Base-by-base conservation (phyloP, 2,329 filamentous ascomycete species). In the Trichoderma citrinoviride region DNA sequence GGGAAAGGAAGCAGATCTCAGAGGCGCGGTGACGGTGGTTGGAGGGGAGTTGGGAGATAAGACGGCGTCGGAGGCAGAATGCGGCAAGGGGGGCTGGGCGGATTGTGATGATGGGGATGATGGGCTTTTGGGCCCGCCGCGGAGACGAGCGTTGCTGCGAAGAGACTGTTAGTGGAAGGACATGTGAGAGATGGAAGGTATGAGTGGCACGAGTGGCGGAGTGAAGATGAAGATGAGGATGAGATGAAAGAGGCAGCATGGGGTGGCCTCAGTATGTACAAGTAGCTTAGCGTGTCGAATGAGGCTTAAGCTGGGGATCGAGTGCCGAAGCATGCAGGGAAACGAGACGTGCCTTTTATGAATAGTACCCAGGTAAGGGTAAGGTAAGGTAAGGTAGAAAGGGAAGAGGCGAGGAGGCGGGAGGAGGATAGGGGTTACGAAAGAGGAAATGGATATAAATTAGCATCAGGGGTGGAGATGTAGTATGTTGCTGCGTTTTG, bases 1-100 rank as follows among this genome's bases (percentile, higher is more conserved):
- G 54, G 85, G 84, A 70, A 89, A 78, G 66, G 86, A 86, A 67
- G 86, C 85, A 50, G 88, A 82, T 74, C 83, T 85, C 47, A 85
- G 84, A 65, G 85, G 83, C 68, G 84, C 72, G 71, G 75, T 75
- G 41, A 84, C 72, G 71, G 75, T 75, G 41, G 41, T 33, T 23
- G 85, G 81, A 41, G 83, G 81, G 69, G 27, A 52, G 40, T 29
- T 62, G 46, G 64, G 64, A 23, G 64, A 66, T 44, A 44, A 61
- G 64, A 58, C 33, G 46, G 43, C 55, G 70, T 78, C 81, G 68
- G 82, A 80, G 70, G 83, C 82, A 61, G 78, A 77, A 71, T 81
- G 61, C 44, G 57, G 40, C 14, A 67, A 79, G 58, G 58, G 58
- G 49, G 40, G 6, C 70, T 82, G 81, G 70, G 78, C 78, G 71